Evolutionary conservation across 1,284 basidiomycete species (phyloP).

Genomic region (Amylostereum areolatum): DNA sequence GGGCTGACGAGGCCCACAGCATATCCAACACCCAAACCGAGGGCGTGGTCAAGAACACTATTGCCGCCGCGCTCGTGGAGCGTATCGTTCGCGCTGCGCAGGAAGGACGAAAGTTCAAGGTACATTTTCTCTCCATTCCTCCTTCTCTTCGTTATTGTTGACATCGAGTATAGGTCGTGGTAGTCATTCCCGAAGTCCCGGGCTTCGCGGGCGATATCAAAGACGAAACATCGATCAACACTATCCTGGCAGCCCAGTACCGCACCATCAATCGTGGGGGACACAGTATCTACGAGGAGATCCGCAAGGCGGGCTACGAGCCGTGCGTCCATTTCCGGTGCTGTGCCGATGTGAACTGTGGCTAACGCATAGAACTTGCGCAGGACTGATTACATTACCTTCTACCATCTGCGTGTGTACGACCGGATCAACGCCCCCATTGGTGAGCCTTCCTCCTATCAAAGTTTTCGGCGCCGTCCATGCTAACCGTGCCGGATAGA

Average conservation of each 20-base stretch:
- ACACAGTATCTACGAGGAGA: conserved; percentile 78
- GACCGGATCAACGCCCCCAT: conserved; percentile 86
- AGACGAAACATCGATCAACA: conserved; percentile 63
- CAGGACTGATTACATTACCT: conserved; percentile 75
- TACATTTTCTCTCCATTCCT: conserved; percentile 16
- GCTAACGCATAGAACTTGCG: background rate
- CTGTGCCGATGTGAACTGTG: background rate
- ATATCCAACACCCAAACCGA: conserved; percentile 69
- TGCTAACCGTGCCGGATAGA: conserved; percentile 22
- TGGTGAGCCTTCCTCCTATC: conserved; percentile 26
- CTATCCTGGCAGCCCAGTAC: conserved; percentile 80
- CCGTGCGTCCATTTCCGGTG: conserved; percentile 47
- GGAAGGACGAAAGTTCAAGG: conserved; percentile 76
- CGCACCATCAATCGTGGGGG: conserved; percentile 86
- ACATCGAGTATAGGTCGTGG: conserved; percentile 49
- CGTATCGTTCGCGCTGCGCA: conserved; percentile 77
- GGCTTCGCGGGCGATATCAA: conserved; percentile 83
- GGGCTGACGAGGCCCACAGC: conserved; percentile 29
- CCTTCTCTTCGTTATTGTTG: background rate
- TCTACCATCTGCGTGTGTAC: conserved; percentile 87
- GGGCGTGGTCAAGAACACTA: conserved; percentile 73
- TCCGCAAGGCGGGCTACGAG: conserved; percentile 75
- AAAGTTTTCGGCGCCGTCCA: background rate
- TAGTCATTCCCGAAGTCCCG: conserved; percentile 80
- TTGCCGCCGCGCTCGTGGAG: conserved; percentile 77